Percentiles rank a stretch among this genome's conserved stretches.
phyloP scores from a whole-genome alignment of 441 rosid species.

The Jatropha podagrica region DNA sequence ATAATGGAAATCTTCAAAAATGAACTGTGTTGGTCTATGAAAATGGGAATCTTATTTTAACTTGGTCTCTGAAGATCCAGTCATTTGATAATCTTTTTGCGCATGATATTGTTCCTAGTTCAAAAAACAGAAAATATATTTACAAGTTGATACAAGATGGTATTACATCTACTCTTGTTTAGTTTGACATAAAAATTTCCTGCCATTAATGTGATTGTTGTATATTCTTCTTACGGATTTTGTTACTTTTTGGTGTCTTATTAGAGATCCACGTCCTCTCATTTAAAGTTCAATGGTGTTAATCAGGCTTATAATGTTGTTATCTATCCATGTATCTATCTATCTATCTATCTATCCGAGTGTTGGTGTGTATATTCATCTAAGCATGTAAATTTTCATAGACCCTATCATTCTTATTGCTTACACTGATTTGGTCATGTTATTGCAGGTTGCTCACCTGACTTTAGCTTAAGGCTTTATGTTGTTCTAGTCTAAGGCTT shows the following conservation, averaged over 20 bases:
- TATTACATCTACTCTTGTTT: neutral
- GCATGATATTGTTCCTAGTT: conserved; percentile 4
- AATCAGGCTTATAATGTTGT: neutral
- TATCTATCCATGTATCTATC: too few species aligned
- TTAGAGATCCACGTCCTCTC: neutral
- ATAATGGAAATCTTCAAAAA: conserved; percentile 1
- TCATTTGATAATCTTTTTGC: conserved; percentile 6
- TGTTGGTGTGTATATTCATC: too few species aligned
- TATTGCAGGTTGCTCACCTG: conserved; percentile 34
- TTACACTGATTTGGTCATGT: conserved; percentile 27
- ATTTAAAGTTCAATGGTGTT: neutral
- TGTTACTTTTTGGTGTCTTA: neutral
- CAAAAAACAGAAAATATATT: neutral
- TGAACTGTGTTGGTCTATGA: neutral
- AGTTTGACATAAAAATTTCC: conserved; percentile 6
- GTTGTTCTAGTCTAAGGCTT: conserved; percentile 38
- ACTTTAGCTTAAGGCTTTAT: conserved; percentile 34
- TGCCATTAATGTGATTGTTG: neutral
- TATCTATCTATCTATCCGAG: too few species aligned
- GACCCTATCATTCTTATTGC: neutral
- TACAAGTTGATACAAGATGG: neutral
- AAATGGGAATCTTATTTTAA: conserved; percentile 5
- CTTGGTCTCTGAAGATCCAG: conserved; percentile 16
- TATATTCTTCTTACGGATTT: neutral
- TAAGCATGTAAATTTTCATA: neutral